These are phyloP conservation scores for Pseudogymnoascus sp. DNA, from an alignment of 2,329 filamentous ascomycete species.

Conservation along the genomic window DNA sequence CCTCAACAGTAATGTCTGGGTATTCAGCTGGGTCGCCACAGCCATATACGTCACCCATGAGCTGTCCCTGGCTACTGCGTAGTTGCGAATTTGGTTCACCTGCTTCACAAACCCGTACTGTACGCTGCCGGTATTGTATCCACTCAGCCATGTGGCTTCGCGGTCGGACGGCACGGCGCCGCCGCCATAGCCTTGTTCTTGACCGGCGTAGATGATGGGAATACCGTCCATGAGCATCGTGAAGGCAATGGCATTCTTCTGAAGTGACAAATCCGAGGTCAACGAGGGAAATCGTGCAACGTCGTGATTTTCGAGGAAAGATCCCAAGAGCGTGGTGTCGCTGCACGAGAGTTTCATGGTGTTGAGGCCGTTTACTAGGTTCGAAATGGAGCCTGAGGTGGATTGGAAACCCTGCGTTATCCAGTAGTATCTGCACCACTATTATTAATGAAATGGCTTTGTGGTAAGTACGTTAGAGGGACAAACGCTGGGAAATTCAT, in stretches of 20 bases:
- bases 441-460: not conserved
- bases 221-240: slow-evolving; percentile 44
- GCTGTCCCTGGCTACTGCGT: slow-evolving; percentile 12
- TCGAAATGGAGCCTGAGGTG: slow-evolving; percentile 10
- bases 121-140: slow-evolving; percentile 30
- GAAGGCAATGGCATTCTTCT: slow-evolving; percentile 41
- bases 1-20: slow-evolving; percentile 13
- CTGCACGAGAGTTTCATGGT: slow-evolving; percentile 11
- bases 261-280: slow-evolving; percentile 20
- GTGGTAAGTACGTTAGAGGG: not conserved
- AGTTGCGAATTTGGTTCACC: slow-evolving; percentile 17
- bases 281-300: slow-evolving; percentile 32
- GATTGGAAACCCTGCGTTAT: slow-evolving; percentile 14
- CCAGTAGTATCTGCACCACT: slow-evolving; percentile 4
- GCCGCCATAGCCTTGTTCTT: slow-evolving; percentile 43
- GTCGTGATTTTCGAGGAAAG: slow-evolving; percentile 39
- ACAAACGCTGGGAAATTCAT: slow-evolving; percentile 31
- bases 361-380: slow-evolving; percentile 13
- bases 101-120: slow-evolving; percentile 33
- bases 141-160: slow-evolving; percentile 37
- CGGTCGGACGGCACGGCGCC: slow-evolving; percentile 33
- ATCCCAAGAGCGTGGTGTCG: slow-evolving; percentile 31
- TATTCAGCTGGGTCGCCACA: slow-evolving; percentile 14
- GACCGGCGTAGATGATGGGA: slow-evolving; percentile 46
- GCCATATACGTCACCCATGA: slow-evolving; percentile 14